These are phyloP conservation scores for Brassica carinata DNA, from an alignment of 345 rosid genomes.

Conservation along the genomic window DNA sequence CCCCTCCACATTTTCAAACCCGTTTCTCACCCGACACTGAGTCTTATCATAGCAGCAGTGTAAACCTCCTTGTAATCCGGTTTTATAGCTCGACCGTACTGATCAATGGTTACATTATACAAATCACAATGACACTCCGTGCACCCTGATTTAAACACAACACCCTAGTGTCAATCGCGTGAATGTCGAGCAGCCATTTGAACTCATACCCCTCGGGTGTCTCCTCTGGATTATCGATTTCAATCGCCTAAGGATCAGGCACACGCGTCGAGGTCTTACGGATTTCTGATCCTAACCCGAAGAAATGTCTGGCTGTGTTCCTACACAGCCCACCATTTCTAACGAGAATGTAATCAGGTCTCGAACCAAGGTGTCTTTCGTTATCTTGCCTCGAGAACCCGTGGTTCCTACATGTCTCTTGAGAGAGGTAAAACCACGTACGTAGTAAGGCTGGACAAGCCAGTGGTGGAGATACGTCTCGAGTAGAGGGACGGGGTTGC, in stretches of 20 bases:
- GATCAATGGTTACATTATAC: constrained; percentile 69
- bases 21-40: constrained; percentile 60
- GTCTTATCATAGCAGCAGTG: constrained; percentile 67
- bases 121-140: constrained; percentile 75
- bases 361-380: constrained; percentile 6
- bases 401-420: constrained; percentile 21
- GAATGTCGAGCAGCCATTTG: constrained; percentile 75
- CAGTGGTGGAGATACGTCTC: constrained; percentile 96
- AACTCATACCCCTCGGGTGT: constrained; percentile 71
- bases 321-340: constrained; percentile 75
- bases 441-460: constrained; percentile 59
- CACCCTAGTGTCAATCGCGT: constrained; percentile 88
- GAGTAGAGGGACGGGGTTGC: constrained; percentile 68
- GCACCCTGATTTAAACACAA: constrained; percentile 72
- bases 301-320: constrained; percentile 49
- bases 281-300: constrained; percentile 88
- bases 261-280: constrained; percentile 58
- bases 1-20: constrained; percentile 49
- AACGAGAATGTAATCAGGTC: constrained; percentile 34
- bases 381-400: constrained; percentile 11
- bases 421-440: constrained; percentile 30
- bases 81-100: constrained; percentile 48
- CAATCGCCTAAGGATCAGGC: constrained; percentile 89
- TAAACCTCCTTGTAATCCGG: constrained; percentile 76
- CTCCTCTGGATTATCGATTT: constrained; percentile 63